Evolutionary conservation across 352 stramenopile species (phyloP), one percentile per base, ranked within the genome.

Genomic region (Globisporangium echinulatum): DNA sequence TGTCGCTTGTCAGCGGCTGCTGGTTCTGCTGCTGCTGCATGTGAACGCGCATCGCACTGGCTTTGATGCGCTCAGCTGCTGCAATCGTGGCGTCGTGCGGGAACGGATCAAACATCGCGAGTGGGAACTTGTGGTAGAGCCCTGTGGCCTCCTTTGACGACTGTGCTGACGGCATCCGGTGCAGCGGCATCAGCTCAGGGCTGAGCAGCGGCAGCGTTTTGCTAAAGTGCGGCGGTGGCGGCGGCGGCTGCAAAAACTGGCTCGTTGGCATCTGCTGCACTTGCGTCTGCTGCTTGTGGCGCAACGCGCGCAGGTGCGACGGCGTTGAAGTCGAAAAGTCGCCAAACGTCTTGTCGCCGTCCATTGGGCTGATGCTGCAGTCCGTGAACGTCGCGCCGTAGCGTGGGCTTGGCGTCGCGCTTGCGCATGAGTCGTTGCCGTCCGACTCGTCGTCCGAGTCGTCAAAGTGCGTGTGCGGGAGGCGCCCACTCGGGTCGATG

Each of bases 361-460:
- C 77, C 1, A 62, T 70, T 0, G 77, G 73, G 43, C 70, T 85
- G 36, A 88, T 82, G 43, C 54, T 77, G 65, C 78, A 90, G 59
- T 87, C 77, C 19, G 66, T 66, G 58, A 86, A 81, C 17, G 70
- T 61, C 36, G 58, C 59, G 56, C 61, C 67, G 54, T 82, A 78
- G 42, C 79, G 67, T 8, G 79, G 79, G 48, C 79, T 89, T 44
- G 70, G 56, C 4, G 49, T 17, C 4, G n/a, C 40, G 17, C 36
- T 49, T n/a, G 36, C 48, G 17, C 8, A 51, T 38, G 56, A 54
- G 56, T 61, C 55, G 36, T 54, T 38, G 17, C 53, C 46, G 8
- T 60, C 55, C 36, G 44, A 53, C 36, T 53, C 44, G 38, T 61
- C 56, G 38, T 61, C 53, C 11, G 40, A 15, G 47, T 49, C 56